Evolutionary conservation across 1,139 yeast species (phyloP).

Genomic region (Candida albicans): DNA sequence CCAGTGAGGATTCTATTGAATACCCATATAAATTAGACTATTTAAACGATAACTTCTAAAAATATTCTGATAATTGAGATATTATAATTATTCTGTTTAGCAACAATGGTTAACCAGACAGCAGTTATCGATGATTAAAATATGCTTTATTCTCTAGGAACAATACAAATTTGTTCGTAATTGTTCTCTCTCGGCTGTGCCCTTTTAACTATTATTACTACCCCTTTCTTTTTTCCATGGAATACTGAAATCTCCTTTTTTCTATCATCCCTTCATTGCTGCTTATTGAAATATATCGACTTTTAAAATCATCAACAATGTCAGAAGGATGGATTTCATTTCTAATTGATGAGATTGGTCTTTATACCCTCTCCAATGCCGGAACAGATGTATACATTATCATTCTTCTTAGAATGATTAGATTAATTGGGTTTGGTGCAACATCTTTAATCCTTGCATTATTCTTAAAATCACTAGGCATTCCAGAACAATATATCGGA

Average conservation of each 20-base stretch:
- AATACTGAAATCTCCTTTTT: neutral
- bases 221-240: neutral
- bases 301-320: neutral
- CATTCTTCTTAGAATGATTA: constrained; percentile 34
- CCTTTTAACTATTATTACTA: neutral
- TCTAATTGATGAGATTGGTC: constrained; percentile 25
- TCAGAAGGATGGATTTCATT: constrained; percentile 7
- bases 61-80: too few relatives aligned
- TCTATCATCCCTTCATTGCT: neutral
- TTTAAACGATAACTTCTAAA: too few relatives aligned
- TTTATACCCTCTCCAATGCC: constrained; percentile 24
- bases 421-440: constrained; percentile 43
- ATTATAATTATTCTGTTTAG: too few relatives aligned
- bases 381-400: constrained; percentile 32
- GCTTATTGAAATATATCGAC: neutral
- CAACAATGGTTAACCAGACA: too few relatives aligned
- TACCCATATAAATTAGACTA: too few relatives aligned
- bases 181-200: neutral
- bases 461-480: constrained; percentile 32
- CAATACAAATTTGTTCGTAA: neutral
- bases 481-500: constrained; percentile 35
- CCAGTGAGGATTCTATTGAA: too few relatives aligned
- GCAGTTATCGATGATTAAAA: too few relatives aligned
- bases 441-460: constrained; percentile 41
- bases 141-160: too few relatives aligned